phyloP scores from a whole-genome alignment of 1,139 yeast genomes.

The Blastobotrys serpentis region DNA sequence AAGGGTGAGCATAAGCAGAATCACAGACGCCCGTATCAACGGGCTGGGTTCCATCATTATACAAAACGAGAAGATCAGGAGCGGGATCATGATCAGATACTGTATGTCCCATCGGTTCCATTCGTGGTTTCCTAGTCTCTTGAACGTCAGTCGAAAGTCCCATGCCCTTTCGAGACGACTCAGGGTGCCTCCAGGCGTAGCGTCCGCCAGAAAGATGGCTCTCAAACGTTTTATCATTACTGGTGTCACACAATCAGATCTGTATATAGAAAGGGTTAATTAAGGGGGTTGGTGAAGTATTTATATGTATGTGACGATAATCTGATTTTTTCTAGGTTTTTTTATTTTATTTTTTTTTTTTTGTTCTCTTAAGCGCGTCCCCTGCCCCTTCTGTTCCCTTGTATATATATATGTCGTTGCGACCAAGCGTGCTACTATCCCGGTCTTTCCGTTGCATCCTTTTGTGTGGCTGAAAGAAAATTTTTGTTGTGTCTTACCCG shows the following conservation, averaged over 20 bases:
- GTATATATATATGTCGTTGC: too few species aligned
- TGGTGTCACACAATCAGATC: too few species aligned
- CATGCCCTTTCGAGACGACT: constrained; percentile 61
- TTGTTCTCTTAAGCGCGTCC: too few species aligned
- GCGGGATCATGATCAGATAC: constrained; percentile 45
- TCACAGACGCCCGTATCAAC: constrained; percentile 43
- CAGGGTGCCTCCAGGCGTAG: constrained; percentile 54
- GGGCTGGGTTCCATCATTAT: constrained; percentile 52
- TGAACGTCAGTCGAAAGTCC: constrained; percentile 51
- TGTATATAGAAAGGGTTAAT: too few species aligned
- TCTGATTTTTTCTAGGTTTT: too few species aligned
- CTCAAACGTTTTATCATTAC: constrained; percentile 26
- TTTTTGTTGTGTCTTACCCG: too few species aligned
- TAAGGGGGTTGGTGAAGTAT: background rate
- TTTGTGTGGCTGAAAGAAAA: too few species aligned
- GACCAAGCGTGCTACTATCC: too few species aligned
- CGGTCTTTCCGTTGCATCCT: too few species aligned
- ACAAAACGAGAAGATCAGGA: constrained; percentile 47
- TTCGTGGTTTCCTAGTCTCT: constrained; percentile 50
- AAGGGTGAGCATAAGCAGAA: constrained; percentile 41
- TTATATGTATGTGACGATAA: too few species aligned
- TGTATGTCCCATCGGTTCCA: constrained; percentile 41
- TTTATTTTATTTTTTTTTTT: too few species aligned
- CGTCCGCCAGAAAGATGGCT: constrained; percentile 46
- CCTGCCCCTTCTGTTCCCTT: too few species aligned